Base-by-base conservation (phyloP, 129 eudicot genomes). In the Chrysanthemum makinoi region DNA sequence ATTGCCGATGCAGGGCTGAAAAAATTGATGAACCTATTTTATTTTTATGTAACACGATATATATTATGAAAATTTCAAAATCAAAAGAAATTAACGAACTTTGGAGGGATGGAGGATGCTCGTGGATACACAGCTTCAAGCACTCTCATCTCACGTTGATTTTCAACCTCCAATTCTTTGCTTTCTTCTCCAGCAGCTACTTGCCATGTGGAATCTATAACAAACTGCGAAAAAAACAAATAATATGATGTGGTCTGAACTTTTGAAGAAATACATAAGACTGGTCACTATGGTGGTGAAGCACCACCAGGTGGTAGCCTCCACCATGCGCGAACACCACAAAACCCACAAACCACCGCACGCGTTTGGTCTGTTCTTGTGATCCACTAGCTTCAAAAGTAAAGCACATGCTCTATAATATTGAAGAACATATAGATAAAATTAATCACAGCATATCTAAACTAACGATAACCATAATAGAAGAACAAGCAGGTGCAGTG, bases 111-210 rank as follows among this genome's bases (percentile, higher is more conserved):
- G 52, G 96, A 88, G 20, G 89, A 83, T 70, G 77, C 83, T 2
- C 95, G 96, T n/a, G 96, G 98, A 75, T 92, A 92, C 65, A 86
- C 77, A 46, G 98, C 96, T 79, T 92, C 98, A 16, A 89, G 88
- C 62, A 89, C 89, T 86, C 91, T 77, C 89, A 85, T 75, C 76
- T 86, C 95, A 5, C 96, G 82, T 69, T 86, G 91, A 63, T 80
- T 83, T 74, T 92, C 85, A 49, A 61, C 28, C 70, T 87, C 90
- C 5, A 69, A 48, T 74, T 93, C 98, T 65, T 67, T 82, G 92
- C 98, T 89, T 76, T 93, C 98, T 68, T 89, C 96, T 33, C 96
- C 98, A 2, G 85, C 83, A 65, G 82, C 91, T 57, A 92, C 95
- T 86, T 80, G 85, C 98, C 96, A 92, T 1, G 48, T 49, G 24